Conservation (phyloP, 352 stramenopile species). For the Globisporangium ultimum region DNA sequence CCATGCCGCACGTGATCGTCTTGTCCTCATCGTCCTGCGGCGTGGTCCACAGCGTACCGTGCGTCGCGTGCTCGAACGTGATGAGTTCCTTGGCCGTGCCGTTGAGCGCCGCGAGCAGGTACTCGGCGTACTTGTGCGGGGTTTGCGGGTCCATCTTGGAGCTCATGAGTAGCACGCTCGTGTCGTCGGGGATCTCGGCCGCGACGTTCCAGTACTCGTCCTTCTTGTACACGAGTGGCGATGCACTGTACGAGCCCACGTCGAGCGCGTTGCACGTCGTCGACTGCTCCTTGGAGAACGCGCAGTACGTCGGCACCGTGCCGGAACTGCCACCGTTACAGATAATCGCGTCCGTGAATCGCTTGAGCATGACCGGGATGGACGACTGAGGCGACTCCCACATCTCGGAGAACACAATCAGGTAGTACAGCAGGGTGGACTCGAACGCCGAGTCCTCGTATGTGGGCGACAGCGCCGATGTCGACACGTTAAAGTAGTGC, state of each 20-base stretch:
- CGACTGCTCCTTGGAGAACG: constrained; percentile 44
- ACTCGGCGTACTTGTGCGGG: constrained; percentile 18
- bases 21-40: constrained; percentile 1
- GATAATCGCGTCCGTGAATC: constrained; percentile 23
- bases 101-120: constrained; percentile 14
- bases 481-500: constrained; percentile 20
- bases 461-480: neutral
- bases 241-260: constrained; percentile 12
- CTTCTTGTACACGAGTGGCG: constrained; percentile 30
- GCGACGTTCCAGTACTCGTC: constrained; percentile 49
- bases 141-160: constrained; percentile 28
- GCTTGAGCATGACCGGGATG: constrained; percentile 10
- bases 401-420: constrained; percentile 55
- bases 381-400: constrained; percentile 35
- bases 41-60: constrained; percentile 5
- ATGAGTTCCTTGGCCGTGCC: constrained; percentile 24
- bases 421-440: constrained; percentile 38
- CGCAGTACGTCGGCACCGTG: constrained; percentile 40
- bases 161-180: constrained; percentile 17
- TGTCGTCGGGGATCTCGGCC: constrained; percentile 6
- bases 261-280: constrained; percentile 20
- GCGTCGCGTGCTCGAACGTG: constrained; percentile 21
- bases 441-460: constrained; percentile 24
- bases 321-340: constrained; percentile 20
- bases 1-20: constrained; percentile 3